Percentiles rank a stretch among this genome's conserved stretches.
phyloP scores from a whole-genome alignment of 2,329 filamentous ascomycete genomes.

The Beauveria medogensis region DNA sequence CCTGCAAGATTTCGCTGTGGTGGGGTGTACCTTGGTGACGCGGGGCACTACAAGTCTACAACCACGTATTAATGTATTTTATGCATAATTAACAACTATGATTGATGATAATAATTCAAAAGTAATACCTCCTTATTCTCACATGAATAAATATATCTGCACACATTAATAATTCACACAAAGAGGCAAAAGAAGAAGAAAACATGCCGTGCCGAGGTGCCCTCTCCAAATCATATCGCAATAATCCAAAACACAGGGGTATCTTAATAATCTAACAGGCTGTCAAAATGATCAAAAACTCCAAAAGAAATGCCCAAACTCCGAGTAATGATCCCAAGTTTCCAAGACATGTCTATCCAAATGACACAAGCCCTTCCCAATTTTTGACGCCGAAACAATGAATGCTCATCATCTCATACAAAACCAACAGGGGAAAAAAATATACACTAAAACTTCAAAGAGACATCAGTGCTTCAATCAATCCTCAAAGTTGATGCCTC shows the following conservation, averaged over 20 bases:
- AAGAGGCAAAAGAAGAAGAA: not conserved
- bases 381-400: constrained; percentile 3
- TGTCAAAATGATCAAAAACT: not conserved
- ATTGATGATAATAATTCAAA: no score
- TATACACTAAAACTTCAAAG: not conserved
- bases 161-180: not conserved
- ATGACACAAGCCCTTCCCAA: not conserved
- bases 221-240: not conserved
- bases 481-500: constrained; percentile 14
- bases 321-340: not conserved
- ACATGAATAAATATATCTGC: not conserved
- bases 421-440: not conserved
- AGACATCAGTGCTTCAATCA: not conserved
- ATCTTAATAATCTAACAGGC: not conserved
- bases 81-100: no score
- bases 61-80: no score
- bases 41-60: not conserved
- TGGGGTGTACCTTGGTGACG: not conserved
- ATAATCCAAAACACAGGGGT: not conserved
- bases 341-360: not conserved
- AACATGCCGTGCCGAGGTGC: not conserved
- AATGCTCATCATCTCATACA: constrained; percentile 1
- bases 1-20: not conserved
- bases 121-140: no score
- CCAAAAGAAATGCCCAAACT: not conserved